phyloP scores from a whole-genome alignment of 345 rosid genomes.

The Balakata baccata region DNA sequence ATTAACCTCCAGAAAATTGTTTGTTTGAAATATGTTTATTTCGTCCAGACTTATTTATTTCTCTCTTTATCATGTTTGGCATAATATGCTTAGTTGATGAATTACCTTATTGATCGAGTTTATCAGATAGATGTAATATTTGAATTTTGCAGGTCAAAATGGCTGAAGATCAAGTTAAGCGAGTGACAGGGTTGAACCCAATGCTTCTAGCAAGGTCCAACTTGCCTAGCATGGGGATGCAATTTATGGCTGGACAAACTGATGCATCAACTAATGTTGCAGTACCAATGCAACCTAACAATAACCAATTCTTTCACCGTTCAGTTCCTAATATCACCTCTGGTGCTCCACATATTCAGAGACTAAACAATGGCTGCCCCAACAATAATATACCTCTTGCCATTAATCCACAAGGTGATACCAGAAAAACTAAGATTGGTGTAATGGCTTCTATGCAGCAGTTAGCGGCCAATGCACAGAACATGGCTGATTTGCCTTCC shows the following conservation, averaged over 20 bases:
- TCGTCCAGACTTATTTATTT: no score
- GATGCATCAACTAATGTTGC: constrained; percentile 8
- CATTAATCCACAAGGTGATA: constrained; percentile 18
- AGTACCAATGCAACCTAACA: constrained; percentile 36
- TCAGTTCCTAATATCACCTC: constrained; percentile 29
- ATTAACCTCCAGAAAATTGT: not conserved
- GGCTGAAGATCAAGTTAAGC: constrained; percentile 97
- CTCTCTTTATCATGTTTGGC: not conserved
- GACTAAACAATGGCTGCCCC: constrained; percentile 30
- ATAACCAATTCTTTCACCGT: constrained; percentile 43
- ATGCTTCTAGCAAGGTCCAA: constrained; percentile 53
- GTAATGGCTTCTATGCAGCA: constrained; percentile 21
- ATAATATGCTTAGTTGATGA: not conserved
- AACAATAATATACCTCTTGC: constrained; percentile 19
- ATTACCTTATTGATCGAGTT: constrained; percentile 10
- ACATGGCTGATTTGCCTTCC: constrained; percentile 18
- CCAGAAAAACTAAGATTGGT: constrained; percentile 14
- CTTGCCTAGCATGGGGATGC: constrained; percentile 18
- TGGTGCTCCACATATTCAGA: constrained; percentile 33
- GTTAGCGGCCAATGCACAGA: constrained; percentile 18
- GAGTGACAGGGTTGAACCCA: constrained; percentile 81
- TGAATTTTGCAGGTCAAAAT: constrained; percentile 73
- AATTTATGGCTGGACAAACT: constrained; percentile 18
- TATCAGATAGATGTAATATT: constrained; percentile 15
- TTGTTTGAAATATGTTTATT: not conserved